Conservation (phyloP, 2,329 filamentous ascomycete genomes). For the Acrodontium crateriforme region DNA sequence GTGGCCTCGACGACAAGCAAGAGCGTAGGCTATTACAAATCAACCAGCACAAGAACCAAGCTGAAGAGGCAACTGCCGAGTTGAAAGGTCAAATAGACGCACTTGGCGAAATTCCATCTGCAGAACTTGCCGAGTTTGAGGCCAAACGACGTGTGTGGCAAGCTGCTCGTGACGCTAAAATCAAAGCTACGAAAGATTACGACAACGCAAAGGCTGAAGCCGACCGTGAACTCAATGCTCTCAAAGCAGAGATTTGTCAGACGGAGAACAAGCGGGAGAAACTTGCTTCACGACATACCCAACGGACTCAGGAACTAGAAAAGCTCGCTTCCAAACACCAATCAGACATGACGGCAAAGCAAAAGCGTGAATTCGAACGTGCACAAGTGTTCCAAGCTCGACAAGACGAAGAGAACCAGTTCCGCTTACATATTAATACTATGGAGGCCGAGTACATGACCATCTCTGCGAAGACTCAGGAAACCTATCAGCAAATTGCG, state of each 20-base stretch:
- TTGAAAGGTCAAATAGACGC: slow-evolving; percentile 49
- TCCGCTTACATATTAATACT: slow-evolving; percentile 25
- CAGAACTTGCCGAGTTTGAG: slow-evolving; percentile 45
- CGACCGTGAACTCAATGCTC: slow-evolving; percentile 48
- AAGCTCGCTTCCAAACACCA: slow-evolving; percentile 58
- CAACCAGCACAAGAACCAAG: slow-evolving; percentile 58
- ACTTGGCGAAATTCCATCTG: slow-evolving; percentile 49
- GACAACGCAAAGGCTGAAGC: slow-evolving; percentile 48
- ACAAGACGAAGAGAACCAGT: slow-evolving; percentile 25
- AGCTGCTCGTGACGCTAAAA: slow-evolving; percentile 38
- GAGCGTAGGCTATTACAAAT: slow-evolving; percentile 64
- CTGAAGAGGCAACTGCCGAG: slow-evolving; percentile 46
- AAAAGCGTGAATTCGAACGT: slow-evolving; percentile 21
- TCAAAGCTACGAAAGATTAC: slow-evolving; percentile 39
- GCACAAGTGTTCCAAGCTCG: slow-evolving; percentile 14
- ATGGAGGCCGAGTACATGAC: slow-evolving; percentile 24
- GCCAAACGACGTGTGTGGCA: slow-evolving; percentile 45
- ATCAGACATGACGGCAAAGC: slow-evolving; percentile 25
- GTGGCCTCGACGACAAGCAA: slow-evolving; percentile 62
- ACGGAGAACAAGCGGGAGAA: slow-evolving; percentile 58
- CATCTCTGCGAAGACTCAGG: slow-evolving; percentile 26
- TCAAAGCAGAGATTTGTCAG: slow-evolving; percentile 50
- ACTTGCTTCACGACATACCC: slow-evolving; percentile 54
- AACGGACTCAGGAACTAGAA: slow-evolving; percentile 58
- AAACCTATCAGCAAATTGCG: slow-evolving; percentile 25